Percentiles rank a stretch among this genome's conserved stretches.
These are phyloP conservation scores for Leptodermis oblonga DNA, from an alignment of 257 asterid genomes.

Conservation along the genomic window DNA sequence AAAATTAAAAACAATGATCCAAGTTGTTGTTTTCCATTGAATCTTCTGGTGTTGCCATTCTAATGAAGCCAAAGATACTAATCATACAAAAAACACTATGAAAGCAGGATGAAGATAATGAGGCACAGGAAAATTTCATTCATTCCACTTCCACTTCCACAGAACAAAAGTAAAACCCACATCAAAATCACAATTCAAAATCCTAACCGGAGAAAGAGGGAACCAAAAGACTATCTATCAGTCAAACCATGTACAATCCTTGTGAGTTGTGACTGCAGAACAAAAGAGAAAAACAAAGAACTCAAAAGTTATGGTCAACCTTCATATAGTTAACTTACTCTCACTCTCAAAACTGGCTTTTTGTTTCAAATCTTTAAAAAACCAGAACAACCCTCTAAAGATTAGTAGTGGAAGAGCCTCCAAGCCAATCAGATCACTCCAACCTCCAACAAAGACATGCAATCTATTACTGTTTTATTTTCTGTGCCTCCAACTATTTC, in stretches of 20 bases:
- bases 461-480: conserved; percentile 9
- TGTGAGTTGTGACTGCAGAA: not conserved
- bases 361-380: not conserved
- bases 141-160: too few species aligned
- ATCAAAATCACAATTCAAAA: not conserved
- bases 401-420: not conserved
- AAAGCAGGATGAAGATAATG: not conserved
- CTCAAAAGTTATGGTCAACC: conserved; percentile 13
- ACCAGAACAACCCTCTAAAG: conserved; percentile 5
- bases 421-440: conserved; percentile 9
- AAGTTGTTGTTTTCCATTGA: too few species aligned
- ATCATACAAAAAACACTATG: too few species aligned
- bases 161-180: not conserved
- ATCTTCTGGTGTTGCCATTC: too few species aligned
- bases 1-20: too few species aligned
- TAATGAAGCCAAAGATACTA: too few species aligned
- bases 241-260: conserved; percentile 7
- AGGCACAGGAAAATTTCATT: not conserved
- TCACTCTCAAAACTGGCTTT: not conserved
- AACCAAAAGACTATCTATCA: not conserved
- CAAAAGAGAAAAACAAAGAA: conserved; percentile 9
- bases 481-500: conserved; percentile 5
- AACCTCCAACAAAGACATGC: conserved; percentile 8
- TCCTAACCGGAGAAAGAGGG: not conserved
- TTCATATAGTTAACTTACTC: not conserved